Base-by-base conservation (phyloP, 1,139 yeast genomes). In the Diutina ranongensis region DNA sequence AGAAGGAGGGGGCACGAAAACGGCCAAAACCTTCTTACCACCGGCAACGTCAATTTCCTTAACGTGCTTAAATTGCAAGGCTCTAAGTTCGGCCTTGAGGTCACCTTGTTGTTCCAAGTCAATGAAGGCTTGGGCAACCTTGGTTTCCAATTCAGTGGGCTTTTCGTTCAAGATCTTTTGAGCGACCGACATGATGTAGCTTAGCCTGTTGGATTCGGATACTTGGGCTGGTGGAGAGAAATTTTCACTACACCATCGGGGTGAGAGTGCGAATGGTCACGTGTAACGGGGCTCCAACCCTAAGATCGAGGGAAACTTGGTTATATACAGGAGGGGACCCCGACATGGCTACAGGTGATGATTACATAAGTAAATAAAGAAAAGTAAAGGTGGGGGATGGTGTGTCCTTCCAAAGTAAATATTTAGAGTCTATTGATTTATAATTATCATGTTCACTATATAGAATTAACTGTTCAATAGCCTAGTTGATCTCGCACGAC, bases 101-200 rank as follows among this genome's bases (percentile, higher is more conserved):
- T 92, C 98, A 67, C 94, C 80, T 75, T 88, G 82, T 19, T 31
- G 28, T 80, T 94, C 98, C 74, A 92, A 83, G 79, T 92, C 99
- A 67, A 83, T 72, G 72, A 92, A 87, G 65, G 98, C 97, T 80
- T 92, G 97, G 65, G 97, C 97, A 71, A 92, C 95, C 80, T 92
- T 95, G 75, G 92, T 87, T 80, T 92, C 99, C 76, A 92, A 87
- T 78, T 92, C 97, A 70, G 92, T 71, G 76, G 97, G 97, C 68
- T 81, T 81, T 68, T 81, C 81, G 63, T 84, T 77, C 73, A 88
- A 82, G 75, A 92, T 82, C 83, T 94, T 92, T 73, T 86, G 79
- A 73, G 87, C 86, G 68, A 95, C 94, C 74, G 96, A 87, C 97
- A 88, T 88, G 62, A 59, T 80, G 48, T 31, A 38, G 42, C 42